phyloP scores from a whole-genome alignment of 768 basidiomycete species.

The Auricularia sp. region DNA sequence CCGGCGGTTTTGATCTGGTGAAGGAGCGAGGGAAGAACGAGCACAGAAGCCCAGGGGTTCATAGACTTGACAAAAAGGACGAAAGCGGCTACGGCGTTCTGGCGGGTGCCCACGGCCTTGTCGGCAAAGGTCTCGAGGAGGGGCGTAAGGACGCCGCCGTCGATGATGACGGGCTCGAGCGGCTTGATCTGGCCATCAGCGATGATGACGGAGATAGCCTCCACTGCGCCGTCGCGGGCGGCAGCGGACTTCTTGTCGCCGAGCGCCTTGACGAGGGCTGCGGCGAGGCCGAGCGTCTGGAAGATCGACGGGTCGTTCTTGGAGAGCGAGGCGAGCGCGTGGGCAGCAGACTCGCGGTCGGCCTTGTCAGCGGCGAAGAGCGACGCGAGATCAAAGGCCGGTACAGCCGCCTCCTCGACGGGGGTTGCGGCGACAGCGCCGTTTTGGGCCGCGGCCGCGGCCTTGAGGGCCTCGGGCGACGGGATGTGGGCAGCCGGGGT shows the following conservation, averaged over 20 bases:
- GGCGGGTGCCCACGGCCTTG: constrained; percentile 83
- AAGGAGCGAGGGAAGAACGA: constrained; percentile 80
- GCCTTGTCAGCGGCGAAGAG: constrained; percentile 84
- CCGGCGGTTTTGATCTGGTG: constrained; percentile 91
- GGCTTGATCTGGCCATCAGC: constrained; percentile 63
- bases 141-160: constrained; percentile 74
- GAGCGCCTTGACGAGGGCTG: constrained; percentile 74
- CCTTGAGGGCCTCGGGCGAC: constrained; percentile 2
- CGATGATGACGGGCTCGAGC: constrained; percentile 82
- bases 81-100: constrained; percentile 76
- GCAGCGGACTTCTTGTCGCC: constrained; percentile 92
- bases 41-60: constrained; percentile 81
- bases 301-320: constrained; percentile 78
- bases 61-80: constrained; percentile 61
- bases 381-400: constrained; percentile 50
- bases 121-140: constrained; percentile 91
- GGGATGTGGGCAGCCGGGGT: not conserved
- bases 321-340: constrained; percentile 57
- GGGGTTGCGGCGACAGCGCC: not conserved
- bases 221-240: constrained; percentile 80
- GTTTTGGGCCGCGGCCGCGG: not conserved
- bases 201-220: constrained; percentile 54
- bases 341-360: constrained; percentile 60
- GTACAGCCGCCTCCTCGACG: not conserved
- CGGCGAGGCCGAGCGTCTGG: constrained; percentile 55